Base-by-base conservation (phyloP, 2,329 filamentous ascomycete species). In the Trichoderma asperellum region DNA sequence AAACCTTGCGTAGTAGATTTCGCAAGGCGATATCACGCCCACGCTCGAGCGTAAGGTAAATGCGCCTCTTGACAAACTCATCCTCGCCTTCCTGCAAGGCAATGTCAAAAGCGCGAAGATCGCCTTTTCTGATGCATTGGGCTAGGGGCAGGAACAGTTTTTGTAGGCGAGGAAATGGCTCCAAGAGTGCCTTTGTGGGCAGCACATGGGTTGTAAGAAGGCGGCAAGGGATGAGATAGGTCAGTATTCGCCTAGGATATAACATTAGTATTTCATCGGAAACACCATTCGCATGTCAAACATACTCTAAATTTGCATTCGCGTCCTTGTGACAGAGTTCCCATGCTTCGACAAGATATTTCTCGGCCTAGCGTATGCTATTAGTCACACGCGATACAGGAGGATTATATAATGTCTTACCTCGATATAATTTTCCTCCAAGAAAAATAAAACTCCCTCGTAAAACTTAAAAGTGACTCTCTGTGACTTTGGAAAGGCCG, bases 381-480 rank as follows among this genome's bases (percentile, higher is more conserved):
- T 67, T 59, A 59, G 55, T 12, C 7, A 29, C 2, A 16, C 2
- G 8, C 32, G 8, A 32, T 11, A 16, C 6, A 37, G 8, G 4
- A 56, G 52, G n/a, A 35, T 16, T 4, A 32, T 16, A 16, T 24
- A 1, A 34, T 5, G 14, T 32, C 55, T 16, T 34, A 93, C 92
- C 82, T 92, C 87, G 2, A 86, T 83, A 76, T 99, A 99, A 76
- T 97, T 93, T 78, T 99, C 96, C 72, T 98, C 94, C 5, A 99
- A 81, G 77, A 99, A 99, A 69, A 90, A 87, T n/a, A 99, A 87
- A 5, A 99, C 92, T 12, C 96, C 96, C 73, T 94, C 89, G 77
- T 97, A 98, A 81, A 97, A 99, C 77, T 94, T 95, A 83, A 97
- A 99, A 0, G 95, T 97, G 52, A 97, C 94, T 72, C 93, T 89